phyloP scores from a whole-genome alignment of 192 early-diverging fungal species.

The Phycomyces nitens region DNA sequence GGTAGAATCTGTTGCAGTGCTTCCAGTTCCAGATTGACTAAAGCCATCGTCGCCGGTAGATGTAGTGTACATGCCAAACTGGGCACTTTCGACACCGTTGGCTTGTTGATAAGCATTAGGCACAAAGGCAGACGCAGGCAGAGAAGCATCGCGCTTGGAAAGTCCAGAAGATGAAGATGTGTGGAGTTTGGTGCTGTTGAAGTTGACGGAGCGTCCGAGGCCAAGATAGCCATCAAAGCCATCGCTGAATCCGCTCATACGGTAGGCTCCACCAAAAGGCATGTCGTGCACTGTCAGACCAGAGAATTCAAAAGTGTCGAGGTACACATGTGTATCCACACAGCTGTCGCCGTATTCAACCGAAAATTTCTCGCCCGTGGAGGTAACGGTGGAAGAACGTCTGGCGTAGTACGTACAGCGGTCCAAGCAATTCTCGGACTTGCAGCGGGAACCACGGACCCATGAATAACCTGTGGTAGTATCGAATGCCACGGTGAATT shows the following conservation, averaged over 20 bases:
- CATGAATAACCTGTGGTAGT: conserved; percentile 49
- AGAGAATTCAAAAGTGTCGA: conserved; percentile 28
- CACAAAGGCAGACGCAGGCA: conserved; percentile 20
- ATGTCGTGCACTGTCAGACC: conserved; percentile 27
- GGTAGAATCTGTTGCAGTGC: not conserved
- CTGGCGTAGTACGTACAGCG: conserved; percentile 36
- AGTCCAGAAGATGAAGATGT: conserved; percentile 16
- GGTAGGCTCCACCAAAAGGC: conserved; percentile 36
- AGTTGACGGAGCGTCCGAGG: conserved; percentile 29
- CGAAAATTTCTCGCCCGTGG: conserved; percentile 31
- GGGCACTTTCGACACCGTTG: conserved; percentile 24
- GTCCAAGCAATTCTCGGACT: conserved; percentile 26
- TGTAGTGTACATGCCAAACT: conserved; percentile 37
- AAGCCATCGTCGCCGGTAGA: not conserved
- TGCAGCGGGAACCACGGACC: conserved; percentile 21
- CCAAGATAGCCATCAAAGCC: conserved; percentile 38
- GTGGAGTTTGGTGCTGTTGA: conserved; percentile 20
- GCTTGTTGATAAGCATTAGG: conserved; percentile 27
- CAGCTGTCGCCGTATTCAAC: conserved; percentile 28
- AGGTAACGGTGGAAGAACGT: conserved; percentile 12
- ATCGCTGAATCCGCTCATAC: conserved; percentile 29
- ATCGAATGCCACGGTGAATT: conserved; percentile 89
- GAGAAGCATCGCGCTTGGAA: conserved; percentile 17
- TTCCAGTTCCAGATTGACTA: not conserved
- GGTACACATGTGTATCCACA: conserved; percentile 32